A percentile compares a stretch with the other conserved stretches of the same genome.
phyloP scores from a whole-genome alignment of 306 rosid species.

The Citrullus colocynthis region DNA sequence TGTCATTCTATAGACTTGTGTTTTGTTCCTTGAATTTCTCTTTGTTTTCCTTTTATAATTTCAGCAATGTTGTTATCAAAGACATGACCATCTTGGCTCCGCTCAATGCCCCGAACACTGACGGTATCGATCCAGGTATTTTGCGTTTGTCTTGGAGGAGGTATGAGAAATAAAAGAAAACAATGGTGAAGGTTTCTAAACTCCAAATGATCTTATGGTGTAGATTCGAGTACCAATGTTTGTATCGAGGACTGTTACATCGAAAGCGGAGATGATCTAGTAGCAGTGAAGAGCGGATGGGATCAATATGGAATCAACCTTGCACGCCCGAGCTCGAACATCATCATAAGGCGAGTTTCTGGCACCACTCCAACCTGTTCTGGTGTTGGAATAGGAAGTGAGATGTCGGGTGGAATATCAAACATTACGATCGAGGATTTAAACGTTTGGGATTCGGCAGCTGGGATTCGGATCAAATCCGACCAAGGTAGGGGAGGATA shows the following conservation, averaged over 20 bases:
- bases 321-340: slow-evolving; percentile 64
- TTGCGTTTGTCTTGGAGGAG: background rate
- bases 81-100: slow-evolving; percentile 95
- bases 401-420: slow-evolving; percentile 92
- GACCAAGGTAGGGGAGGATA: slow-evolving; percentile 91
- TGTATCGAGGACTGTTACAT: slow-evolving; percentile 93
- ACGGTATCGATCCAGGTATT: slow-evolving; percentile 89
- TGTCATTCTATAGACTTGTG: background rate
- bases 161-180: background rate
- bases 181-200: background rate
- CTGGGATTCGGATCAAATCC: slow-evolving; percentile 72
- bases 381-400: slow-evolving; percentile 93
- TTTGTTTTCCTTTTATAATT: slow-evolving; percentile 5
- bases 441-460: slow-evolving; percentile 84
- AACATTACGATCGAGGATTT: slow-evolving; percentile 59
- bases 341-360: slow-evolving; percentile 67
- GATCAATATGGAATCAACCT: slow-evolving; percentile 78
- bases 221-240: slow-evolving; percentile 74
- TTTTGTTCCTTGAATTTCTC: background rate
- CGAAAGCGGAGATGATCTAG: slow-evolving; percentile 94
- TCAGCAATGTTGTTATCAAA: slow-evolving; percentile 85
- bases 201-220: background rate
- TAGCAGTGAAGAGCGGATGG: slow-evolving; percentile 96
- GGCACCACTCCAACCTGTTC: slow-evolving; percentile 97
- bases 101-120: slow-evolving; percentile 89